These are phyloP conservation scores for Argentina anserina DNA, from an alignment of 306 rosid species.

Conservation along the genomic window DNA sequence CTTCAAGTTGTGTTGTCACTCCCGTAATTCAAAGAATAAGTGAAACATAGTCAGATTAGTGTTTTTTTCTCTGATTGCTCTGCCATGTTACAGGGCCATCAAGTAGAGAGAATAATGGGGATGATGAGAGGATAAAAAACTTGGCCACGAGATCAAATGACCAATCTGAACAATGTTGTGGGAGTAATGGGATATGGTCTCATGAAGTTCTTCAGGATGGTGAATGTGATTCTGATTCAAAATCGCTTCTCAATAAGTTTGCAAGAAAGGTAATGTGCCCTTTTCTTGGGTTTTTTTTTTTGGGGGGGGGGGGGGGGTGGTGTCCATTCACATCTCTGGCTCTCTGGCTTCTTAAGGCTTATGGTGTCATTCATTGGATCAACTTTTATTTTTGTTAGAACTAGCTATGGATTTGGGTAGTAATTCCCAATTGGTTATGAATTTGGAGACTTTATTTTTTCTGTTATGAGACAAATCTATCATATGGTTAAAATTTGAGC, in stretches of 20 bases:
- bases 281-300: not conserved
- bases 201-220: constrained; percentile 85
- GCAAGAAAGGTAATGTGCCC: constrained; percentile 51
- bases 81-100: constrained; percentile 42
- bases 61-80: not conserved
- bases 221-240: constrained; percentile 48
- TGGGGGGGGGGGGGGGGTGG: too few species aligned
- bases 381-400: not conserved
- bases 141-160: constrained; percentile 38
- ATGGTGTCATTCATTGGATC: not conserved
- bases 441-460: not conserved
- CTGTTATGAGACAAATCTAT: not conserved
- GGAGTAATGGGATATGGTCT: constrained; percentile 78
- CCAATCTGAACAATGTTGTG: constrained; percentile 50
- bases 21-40: not conserved
- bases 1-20: not conserved
- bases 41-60: not conserved
- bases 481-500: not conserved
- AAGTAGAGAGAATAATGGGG: constrained; percentile 29
- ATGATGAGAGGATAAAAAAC: constrained; percentile 33
- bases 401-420: not conserved
- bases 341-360: not conserved
- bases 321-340: not conserved
- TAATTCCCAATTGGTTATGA: not conserved
- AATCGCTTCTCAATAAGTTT: constrained; percentile 29